Conservation (phyloP, 2,329 filamentous ascomycete species). For the Xylariaceae sp. region DNA sequence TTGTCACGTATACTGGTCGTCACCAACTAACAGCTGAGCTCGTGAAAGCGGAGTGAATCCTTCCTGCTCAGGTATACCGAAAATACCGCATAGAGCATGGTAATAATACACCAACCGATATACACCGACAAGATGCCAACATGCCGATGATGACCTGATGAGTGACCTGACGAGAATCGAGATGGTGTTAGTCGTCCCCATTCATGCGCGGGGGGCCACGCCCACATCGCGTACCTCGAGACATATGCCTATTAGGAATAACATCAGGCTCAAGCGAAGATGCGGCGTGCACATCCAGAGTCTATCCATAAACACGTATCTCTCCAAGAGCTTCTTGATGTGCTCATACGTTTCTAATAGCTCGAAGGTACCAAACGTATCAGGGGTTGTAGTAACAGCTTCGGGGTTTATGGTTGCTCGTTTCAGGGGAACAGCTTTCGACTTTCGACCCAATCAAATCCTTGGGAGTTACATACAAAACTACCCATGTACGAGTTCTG, state of each 20-base stretch:
- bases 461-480: background rate
- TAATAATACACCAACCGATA: too few relatives aligned
- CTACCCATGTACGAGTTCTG: background rate
- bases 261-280: conserved; percentile 12
- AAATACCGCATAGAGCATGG: background rate
- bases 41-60: conserved; percentile 4
- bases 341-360: too few relatives aligned
- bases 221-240: conserved; percentile 11
- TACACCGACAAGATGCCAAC: conserved; percentile 1
- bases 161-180: background rate
- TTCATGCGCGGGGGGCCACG: conserved; percentile 1
- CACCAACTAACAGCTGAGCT: background rate
- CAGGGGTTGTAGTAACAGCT: background rate
- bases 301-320: too few relatives aligned
- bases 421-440: too few relatives aligned
- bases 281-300: conserved; percentile 6
- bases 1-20: background rate
- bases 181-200: background rate
- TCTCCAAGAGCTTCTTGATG: too few relatives aligned
- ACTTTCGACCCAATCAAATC: too few relatives aligned
- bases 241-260: conserved; percentile 6
- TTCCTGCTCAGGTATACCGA: conserved; percentile 1
- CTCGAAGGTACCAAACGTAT: background rate
- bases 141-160: background rate
- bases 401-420: background rate